phyloP scores from a whole-genome alignment of 495 filamentous ascomycete genomes.

The Arthonia radiata region DNA sequence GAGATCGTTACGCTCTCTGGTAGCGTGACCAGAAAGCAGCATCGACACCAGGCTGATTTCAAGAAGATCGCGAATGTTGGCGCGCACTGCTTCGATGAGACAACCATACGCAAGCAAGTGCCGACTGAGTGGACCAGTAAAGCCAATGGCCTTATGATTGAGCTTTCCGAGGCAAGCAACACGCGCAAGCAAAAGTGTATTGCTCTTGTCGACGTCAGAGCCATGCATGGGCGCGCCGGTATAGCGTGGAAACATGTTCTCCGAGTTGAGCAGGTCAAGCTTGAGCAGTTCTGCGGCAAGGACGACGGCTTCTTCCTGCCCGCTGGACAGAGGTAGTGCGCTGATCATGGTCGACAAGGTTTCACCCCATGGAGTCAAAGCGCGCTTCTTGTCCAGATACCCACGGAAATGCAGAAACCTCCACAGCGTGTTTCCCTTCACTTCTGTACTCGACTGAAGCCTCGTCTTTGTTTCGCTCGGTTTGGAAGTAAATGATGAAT shows the following conservation, averaged over 20 bases:
- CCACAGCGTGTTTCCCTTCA: slow-evolving; percentile 58
- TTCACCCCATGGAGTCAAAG: slow-evolving; percentile 62
- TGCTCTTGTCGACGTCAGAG: slow-evolving; percentile 37
- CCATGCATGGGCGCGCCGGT: slow-evolving; percentile 34
- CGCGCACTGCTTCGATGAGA: slow-evolving; percentile 52
- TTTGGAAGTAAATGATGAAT: slow-evolving; percentile 36
- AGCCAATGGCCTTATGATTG: slow-evolving; percentile 63
- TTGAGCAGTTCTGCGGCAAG: slow-evolving; percentile 8
- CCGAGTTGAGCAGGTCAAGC: slow-evolving; percentile 17
- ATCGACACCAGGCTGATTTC: slow-evolving; percentile 59
- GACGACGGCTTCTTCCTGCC: slow-evolving; percentile 14
- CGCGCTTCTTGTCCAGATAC: slow-evolving; percentile 58
- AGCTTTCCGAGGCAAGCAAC: slow-evolving; percentile 63
- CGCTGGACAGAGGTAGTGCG: slow-evolving; percentile 20
- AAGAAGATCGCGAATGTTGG: slow-evolving; percentile 51
- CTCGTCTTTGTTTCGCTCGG: slow-evolving; percentile 26
- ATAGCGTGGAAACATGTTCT: slow-evolving; percentile 35
- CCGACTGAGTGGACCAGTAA: slow-evolving; percentile 81
- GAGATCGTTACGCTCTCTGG: slow-evolving; percentile 37
- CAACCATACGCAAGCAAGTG: slow-evolving; percentile 74
- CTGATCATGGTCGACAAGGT: slow-evolving; percentile 45
- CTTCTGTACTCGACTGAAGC: slow-evolving; percentile 32
- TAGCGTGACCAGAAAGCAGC: slow-evolving; percentile 52
- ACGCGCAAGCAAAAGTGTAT: slow-evolving; percentile 58
- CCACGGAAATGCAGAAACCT: slow-evolving; percentile 71